Base-by-base conservation (phyloP, 139 green algal genomes). In the Zygnema cylindricum region DNA sequence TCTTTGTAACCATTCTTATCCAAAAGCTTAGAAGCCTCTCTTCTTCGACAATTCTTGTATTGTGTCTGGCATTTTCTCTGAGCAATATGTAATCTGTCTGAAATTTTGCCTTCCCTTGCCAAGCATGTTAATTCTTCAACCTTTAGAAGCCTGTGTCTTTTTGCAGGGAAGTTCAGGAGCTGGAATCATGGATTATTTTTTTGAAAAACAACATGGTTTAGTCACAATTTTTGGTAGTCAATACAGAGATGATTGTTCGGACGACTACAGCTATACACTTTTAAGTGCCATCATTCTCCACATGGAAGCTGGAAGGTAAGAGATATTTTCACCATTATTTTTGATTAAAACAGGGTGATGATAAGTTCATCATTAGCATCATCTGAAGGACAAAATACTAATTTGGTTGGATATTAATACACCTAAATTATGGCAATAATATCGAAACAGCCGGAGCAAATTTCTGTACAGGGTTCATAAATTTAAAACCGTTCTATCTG, bases 221-320 rank as follows among this genome's bases (percentile, higher is more conserved):
- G n/a, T 43, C 2, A 32, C 69, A 40, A 7, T 89, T 16, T 71
- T 39, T 79, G 85, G 85, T 16, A 89, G 85, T 33, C 30, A 1
- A 16, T 89, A 69, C 33, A 1, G 33, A 38, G 76, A 38, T 40
- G 90, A 89, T 3, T 83, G 88, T n/a, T 49, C 76, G n/a, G 54
- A 81, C 1, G 55, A 93, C 41, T 88, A 88, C 69, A 36, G 57
- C 42, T 82, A 88, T 43, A 40, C 77, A 69, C n/a, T 85, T 76
- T 86, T 93, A 32, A 76, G 40, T 35, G 49, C 36, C 3, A 89
- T 93, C 43, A 88, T 93, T 30, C 78, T 91, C 7, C 41, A 40
- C 78, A 93, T 93, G 89, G 89, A 93, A 86, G 69, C 43, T 1
- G 89, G 89, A 42, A 84, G 77, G 77, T 84, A 43, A 38, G 16